phyloP scores from a whole-genome alignment of 2,329 filamentous ascomycete species.

The Hypoxylon sp. region DNA sequence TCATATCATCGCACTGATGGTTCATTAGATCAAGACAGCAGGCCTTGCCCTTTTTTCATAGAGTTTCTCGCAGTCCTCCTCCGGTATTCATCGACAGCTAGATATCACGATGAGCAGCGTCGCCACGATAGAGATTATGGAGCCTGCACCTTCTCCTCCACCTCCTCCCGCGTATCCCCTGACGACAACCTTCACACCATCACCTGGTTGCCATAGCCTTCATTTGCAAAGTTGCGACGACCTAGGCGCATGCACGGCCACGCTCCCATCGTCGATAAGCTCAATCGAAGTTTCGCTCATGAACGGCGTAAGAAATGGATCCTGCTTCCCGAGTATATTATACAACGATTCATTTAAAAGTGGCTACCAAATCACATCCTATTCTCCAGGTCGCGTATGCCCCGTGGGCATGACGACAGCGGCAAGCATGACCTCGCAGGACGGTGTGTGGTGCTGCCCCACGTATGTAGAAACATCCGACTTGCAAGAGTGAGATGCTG shows the following conservation, averaged over 20 bases:
- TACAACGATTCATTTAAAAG: too few species aligned
- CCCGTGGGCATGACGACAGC: constrained; percentile 13
- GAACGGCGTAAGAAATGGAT: not conserved
- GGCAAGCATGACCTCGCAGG: constrained; percentile 6
- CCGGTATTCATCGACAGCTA: too few species aligned
- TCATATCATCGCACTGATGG: too few species aligned
- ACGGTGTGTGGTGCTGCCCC: constrained; percentile 17
- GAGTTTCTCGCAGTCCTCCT: too few species aligned
- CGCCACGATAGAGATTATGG: too few species aligned
- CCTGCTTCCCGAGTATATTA: constrained; percentile 2
- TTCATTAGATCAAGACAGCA: too few species aligned
- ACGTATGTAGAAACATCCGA: not conserved
- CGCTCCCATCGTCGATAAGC: not conserved
- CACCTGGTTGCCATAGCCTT: not conserved
- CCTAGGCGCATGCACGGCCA: not conserved
- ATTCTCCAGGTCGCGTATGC: constrained; percentile 7
- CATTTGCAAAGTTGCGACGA: not conserved
- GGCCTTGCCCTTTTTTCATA: too few species aligned
- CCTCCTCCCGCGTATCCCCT: not conserved
- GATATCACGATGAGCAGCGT: too few species aligned
- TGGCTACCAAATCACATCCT: too few species aligned
- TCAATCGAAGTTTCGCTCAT: not conserved
- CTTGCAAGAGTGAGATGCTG: not conserved
- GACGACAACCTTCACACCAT: constrained; percentile 14
- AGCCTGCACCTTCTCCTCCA: too few species aligned